Evolutionary conservation across 169 alveolate species (phyloP).

Genomic region (Toxoplasma gondii): DNA sequence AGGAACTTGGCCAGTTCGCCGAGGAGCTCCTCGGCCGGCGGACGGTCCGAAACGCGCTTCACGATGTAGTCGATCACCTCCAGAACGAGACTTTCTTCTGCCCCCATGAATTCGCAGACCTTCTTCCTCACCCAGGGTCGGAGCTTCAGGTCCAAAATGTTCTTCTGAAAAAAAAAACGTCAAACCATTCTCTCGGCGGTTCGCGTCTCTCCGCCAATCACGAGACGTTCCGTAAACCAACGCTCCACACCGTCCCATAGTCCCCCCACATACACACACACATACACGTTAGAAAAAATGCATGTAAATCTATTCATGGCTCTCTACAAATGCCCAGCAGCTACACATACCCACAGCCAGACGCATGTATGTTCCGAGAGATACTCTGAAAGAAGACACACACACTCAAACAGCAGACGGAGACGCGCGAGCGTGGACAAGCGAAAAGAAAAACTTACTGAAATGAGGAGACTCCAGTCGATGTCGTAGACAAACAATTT

Average conservation of each 20-base stretch:
- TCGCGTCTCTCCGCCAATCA: neutral
- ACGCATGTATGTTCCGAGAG: too few species aligned
- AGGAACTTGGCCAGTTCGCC: conserved; percentile 81
- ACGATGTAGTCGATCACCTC: conserved; percentile 79
- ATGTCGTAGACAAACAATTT: conserved; percentile 76
- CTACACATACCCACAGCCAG: too few species aligned
- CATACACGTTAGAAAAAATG: neutral
- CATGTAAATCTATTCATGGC: neutral
- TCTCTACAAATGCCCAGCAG: too few species aligned
- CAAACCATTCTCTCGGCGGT: neutral
- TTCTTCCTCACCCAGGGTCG: conserved; percentile 85
- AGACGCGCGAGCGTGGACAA: too few species aligned
- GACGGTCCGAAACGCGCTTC: conserved; percentile 76
- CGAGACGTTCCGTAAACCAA: neutral
- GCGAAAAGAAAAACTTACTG: too few species aligned
- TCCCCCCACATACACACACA: neutral
- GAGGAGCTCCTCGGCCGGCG: conserved; percentile 78
- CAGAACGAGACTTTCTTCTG: conserved; percentile 79
- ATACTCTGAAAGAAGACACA: too few species aligned
- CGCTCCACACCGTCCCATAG: too few species aligned
- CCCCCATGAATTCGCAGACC: conserved; percentile 83
- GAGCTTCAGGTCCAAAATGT: conserved; percentile 69
- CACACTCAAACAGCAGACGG: too few species aligned
- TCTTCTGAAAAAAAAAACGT: conserved; percentile 42
- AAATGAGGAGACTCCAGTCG: conserved; percentile 75